Conservation (phyloP, 2,329 filamentous ascomycete genomes). For the Zarea fungicola region DNA sequence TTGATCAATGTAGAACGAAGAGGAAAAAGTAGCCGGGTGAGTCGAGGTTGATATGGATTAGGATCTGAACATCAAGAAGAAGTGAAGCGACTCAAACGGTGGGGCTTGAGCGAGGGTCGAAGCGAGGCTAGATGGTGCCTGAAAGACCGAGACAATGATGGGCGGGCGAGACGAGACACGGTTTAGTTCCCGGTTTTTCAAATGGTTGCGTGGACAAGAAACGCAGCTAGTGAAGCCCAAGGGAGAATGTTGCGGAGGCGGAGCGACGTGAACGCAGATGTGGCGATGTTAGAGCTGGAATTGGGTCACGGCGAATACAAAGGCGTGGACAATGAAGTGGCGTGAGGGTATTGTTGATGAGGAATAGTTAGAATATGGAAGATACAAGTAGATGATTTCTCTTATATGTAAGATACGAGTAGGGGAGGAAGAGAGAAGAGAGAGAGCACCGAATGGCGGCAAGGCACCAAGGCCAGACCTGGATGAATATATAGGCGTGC, state of each 20-base stretch:
- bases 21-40: not conserved
- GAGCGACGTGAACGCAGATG: conserved; percentile 4
- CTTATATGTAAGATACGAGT: not conserved
- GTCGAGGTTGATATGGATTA: conserved; percentile 6
- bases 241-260: conserved; percentile 1
- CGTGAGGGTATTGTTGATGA: not conserved
- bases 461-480: conserved; percentile 12
- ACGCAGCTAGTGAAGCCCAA: not conserved
- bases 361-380: not conserved
- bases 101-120: not conserved
- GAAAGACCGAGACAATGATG: conserved; percentile 7
- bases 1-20: not conserved
- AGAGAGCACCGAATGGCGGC: conserved; percentile 9
- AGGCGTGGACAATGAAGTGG: not conserved
- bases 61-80: not conserved
- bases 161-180: not conserved
- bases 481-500: conserved; percentile 10
- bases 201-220: conserved; percentile 1
- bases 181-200: not conserved
- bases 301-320: not conserved
- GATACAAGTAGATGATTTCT: not conserved
- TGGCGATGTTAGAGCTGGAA: not conserved
- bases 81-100: not conserved
- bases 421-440: not conserved
- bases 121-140: not conserved